Base-by-base conservation (phyloP, 306 rosid genomes). In the Lathyrus aphaca region DNA sequence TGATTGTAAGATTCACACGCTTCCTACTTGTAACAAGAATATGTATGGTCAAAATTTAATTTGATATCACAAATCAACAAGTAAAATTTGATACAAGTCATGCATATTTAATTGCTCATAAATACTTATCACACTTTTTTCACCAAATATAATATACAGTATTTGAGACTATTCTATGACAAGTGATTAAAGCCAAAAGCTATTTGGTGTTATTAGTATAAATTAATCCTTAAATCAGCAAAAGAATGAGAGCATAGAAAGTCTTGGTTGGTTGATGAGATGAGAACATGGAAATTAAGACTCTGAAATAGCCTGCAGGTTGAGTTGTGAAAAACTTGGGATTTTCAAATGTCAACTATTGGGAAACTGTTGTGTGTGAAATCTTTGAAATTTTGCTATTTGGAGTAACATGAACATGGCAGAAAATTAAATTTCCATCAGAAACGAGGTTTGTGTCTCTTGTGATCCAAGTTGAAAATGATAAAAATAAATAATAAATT, bases 161-260 rank as follows among this genome's bases (percentile, higher is more conserved):
- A 25, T 25, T 25, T 25, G 4, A 25, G 29, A 25, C 29, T 25
- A 25, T 25, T 25, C 4, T 25, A 25, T 25, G 29, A 25, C 29
- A 25, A 25, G 27, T 79, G 55, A 81, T 79, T 79, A 82, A 79
- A 74, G 65, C 67, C 76, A 77, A 68, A 72, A 74, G 82, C 60
- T 73, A 69, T 29, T 59, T 48, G 2, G 62, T 58, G 65, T 19
- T 32, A 29, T 19, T 32, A 29, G 5, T 43, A 29, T 81, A 61
- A 70, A 53, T 56, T 48, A 74, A 57, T 53, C 55, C 38, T n/a
- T 1, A 66, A 51, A 49, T 66, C 71, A 59, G 13, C 61, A 75
- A 68, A 72, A 44, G 6, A 70, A 74, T 37, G 46, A 72, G 46
- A 72, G 75, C 61, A 57, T 73, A 5, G 53, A 43, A 72, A 74